Base-by-base conservation (phyloP, 2,329 filamentous ascomycete species). In the Nannizzia gypsea region DNA sequence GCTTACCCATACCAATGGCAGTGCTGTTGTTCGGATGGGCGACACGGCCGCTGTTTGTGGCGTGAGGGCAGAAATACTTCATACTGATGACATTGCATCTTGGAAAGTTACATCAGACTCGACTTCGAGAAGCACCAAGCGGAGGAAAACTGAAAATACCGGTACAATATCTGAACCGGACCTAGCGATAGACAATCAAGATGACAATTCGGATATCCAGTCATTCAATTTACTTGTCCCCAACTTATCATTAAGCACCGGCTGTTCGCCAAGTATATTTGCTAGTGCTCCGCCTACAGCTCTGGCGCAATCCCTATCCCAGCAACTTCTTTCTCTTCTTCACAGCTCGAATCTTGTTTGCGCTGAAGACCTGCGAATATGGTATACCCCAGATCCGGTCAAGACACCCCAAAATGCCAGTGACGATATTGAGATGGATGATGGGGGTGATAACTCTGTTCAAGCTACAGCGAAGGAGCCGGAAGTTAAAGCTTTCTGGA, bases 21-120 rank as follows among this genome's bases (percentile, higher is more conserved):
- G 89, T 67, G 87, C 92, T 0, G 86, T 97, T 0, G 88, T 97
- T 56, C 84, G 93, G 38, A 79, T 88, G 57, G 93, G 93, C 54
- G 89, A 95, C 72, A 97, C 92, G 0, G 90, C 90, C 0, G 89
- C 91, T n/a, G 91, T 99, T 40, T 96, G 91, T 70, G 93, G 92
- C 60, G 84, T 99, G 20, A 84, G 92, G 50, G 91, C 81, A 58
- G 93, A 99, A 75, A 85, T 95, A 5, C 78, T 99, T 26, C 80
- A 85, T 55, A 85, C 87, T 2, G 80, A 82, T 56, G 84, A 89
- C 70, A 89, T 95, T 61, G 85, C 73, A 76, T 86, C 63, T 67
- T 83, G 61, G 72, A 75, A 66, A 61, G 72, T 75, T 8, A 71
- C 70, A 42, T 67, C 70, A 42, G 66, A 68, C 63, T 68, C 71